Base-by-base conservation (phyloP, 2,329 filamentous ascomycete species). In the Oidium heveae region DNA sequence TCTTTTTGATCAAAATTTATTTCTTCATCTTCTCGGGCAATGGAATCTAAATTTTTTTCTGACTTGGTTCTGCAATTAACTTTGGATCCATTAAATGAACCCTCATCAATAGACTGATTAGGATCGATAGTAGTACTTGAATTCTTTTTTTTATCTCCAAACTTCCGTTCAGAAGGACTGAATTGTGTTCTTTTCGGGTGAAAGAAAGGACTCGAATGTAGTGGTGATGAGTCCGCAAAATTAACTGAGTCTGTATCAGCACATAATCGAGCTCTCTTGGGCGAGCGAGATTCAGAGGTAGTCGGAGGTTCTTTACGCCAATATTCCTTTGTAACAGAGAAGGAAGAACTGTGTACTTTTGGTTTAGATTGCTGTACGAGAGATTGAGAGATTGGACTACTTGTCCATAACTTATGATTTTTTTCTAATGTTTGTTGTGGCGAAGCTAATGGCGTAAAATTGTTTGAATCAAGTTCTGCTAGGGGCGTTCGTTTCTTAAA, bases 401-500 rank as follows among this genome's bases (percentile, higher is more conserved):
- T 69, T 51, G 70, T 69, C 77, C 77, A 81, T 15, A 73, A 72
- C 36, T 62, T 68, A 47, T 67, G 67, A 62, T 79, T 72, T 43
- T 71, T 68, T 57, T 75, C 68, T 24, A 82, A 65, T 7, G 79
- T 64, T 28, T 16, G 20, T 8, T 32, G 32, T 24, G 52, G 54
- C 2, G 16, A 28, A 8, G 34, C 9, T 46, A 49, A 54, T 28
- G 76, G 77, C 0, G 76, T 79, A 62, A 84, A 78, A 57, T 69
- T 73, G 62, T 84, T 84, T 0, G 77, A 75, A 63, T 83, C 78
- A 22, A 84, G 67, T 63, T 84, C 80, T 20, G 76, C 77, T 55
- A 84, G 69, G 12, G 80, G 80, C 36, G 70, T 73, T 3, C 80
- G 74, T 61, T 72, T 77, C 8, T 75, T 80, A 68, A 84, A 84